Conservation (phyloP, 2,329 filamentous ascomycete species). For the Penicillium corylophilum region DNA sequence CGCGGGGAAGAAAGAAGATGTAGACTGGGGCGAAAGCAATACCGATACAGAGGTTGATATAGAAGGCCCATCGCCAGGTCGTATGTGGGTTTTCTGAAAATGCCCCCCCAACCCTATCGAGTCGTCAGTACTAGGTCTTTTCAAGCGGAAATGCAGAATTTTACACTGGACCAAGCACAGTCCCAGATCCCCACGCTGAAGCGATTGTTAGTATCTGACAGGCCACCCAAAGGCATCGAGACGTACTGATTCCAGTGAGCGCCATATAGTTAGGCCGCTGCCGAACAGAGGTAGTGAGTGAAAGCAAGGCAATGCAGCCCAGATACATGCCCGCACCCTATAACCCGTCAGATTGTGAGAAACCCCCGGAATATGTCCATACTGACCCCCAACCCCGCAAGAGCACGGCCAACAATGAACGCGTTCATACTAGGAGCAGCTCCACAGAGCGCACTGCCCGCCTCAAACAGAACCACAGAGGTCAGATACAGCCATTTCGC, state of each 20-base stretch:
- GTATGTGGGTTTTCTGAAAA: conserved; percentile 26
- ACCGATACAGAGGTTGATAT: conserved; percentile 56
- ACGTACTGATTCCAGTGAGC: conserved; percentile 30
- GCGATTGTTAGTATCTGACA: neutral
- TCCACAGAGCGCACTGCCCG: conserved; percentile 43
- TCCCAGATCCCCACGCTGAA: conserved; percentile 16
- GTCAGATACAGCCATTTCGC: conserved; percentile 45
- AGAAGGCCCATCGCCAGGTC: conserved; percentile 48
- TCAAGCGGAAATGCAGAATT: neutral
- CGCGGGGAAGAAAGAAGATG: conserved; percentile 44
- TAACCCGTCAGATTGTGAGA: conserved; percentile 34
- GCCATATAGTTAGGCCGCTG: conserved; percentile 33
- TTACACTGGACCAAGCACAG: conserved; percentile 37
- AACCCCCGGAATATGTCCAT: no score
- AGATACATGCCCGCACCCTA: conserved; percentile 33
- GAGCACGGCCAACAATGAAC: conserved; percentile 46
- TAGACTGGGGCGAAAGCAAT: conserved; percentile 46
- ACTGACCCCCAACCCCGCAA: conserved; percentile 36
- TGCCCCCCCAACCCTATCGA: conserved; percentile 34
- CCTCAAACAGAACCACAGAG: conserved; percentile 30
- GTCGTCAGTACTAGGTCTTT: neutral
- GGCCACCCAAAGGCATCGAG: neutral
- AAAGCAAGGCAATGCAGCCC: conserved; percentile 29
- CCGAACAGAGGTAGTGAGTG: conserved; percentile 16
- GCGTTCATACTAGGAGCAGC: conserved; percentile 47